Conservation (phyloP, 805 yeast species). For the Wickerhamiella vanderwaltii region DNA sequence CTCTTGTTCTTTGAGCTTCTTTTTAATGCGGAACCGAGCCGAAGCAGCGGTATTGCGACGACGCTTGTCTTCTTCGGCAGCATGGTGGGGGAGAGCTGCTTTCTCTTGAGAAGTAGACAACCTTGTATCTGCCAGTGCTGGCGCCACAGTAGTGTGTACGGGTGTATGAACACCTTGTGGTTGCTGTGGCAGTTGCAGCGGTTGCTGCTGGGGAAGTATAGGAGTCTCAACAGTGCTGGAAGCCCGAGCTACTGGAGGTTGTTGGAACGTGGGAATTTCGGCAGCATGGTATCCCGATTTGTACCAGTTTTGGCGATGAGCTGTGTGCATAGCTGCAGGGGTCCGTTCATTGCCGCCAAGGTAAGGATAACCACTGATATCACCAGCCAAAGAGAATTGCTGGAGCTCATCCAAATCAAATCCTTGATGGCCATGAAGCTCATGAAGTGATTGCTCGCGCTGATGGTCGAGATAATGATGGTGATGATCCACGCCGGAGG, state of each 20-base stretch:
- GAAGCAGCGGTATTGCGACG: slow-evolving; percentile 87
- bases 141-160: neutral
- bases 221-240: neutral
- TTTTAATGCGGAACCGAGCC: slow-evolving; percentile 84
- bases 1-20: slow-evolving; percentile 84
- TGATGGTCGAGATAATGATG: neutral
- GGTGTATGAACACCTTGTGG: neutral
- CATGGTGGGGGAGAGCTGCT: slow-evolving; percentile 2
- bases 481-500: slow-evolving; percentile 6
- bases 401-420: slow-evolving; percentile 24
- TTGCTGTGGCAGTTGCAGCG: slow-evolving; percentile 1
- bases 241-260: neutral
- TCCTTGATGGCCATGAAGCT: neutral
- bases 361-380: slow-evolving; percentile 21
- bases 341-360: slow-evolving; percentile 5
- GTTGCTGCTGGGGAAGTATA: neutral
- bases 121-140: neutral
- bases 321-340: slow-evolving; percentile 10
- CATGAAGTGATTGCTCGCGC: slow-evolving; percentile 6
- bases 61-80: slow-evolving; percentile 55
- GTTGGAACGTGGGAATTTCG: neutral
- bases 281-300: neutral
- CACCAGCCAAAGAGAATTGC: slow-evolving; percentile 27
- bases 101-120: neutral
- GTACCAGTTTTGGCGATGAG: slow-evolving; percentile 10